These are phyloP conservation scores for Debaryomyces fabryi DNA, from an alignment of 1,139 yeast species.

Conservation along the genomic window DNA sequence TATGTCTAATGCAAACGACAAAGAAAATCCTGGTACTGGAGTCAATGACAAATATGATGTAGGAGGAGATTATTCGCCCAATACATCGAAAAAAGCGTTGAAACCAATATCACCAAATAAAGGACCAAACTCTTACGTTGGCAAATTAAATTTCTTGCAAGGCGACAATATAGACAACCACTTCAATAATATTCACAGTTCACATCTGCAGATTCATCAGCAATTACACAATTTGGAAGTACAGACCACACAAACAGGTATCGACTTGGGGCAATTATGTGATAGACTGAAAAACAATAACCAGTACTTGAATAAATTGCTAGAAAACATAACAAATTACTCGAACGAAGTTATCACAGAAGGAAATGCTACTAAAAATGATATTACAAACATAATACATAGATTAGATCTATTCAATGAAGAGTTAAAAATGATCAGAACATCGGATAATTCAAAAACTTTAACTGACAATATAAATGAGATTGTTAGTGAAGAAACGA, in stretches of 20 bases:
- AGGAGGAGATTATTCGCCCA: slow-evolving; percentile 8
- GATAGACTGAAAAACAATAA: slow-evolving; percentile 48
- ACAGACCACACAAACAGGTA: slow-evolving; percentile 37
- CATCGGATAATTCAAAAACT: neutral
- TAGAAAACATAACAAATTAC: slow-evolving; percentile 36
- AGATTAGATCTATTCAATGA: slow-evolving; percentile 18
- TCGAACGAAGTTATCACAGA: slow-evolving; percentile 40
- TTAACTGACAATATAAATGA: neutral
- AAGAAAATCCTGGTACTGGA: neutral
- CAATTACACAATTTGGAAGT: slow-evolving; percentile 36
- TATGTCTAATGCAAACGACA: neutral
- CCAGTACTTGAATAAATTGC: slow-evolving; percentile 38
- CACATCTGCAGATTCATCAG: slow-evolving; percentile 31
- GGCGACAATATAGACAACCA: slow-evolving; percentile 37
- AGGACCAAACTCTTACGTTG: slow-evolving; percentile 18
- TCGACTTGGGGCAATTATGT: slow-evolving; percentile 41
- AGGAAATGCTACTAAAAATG: slow-evolving; percentile 41
- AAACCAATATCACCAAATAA: slow-evolving; percentile 35
- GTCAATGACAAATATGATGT: neutral
- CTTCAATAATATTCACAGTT: slow-evolving; percentile 29
- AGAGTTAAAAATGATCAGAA: slow-evolving; percentile 1
- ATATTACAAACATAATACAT: slow-evolving; percentile 26
- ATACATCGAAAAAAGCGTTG: slow-evolving; percentile 19
- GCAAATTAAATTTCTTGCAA: slow-evolving; percentile 31
- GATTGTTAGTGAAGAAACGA: neutral